Percentiles rank a stretch among this genome's conserved stretches.
These are phyloP conservation scores for Mycena amicta DNA, from an alignment of 768 basidiomycete genomes.

Conservation along the genomic window DNA sequence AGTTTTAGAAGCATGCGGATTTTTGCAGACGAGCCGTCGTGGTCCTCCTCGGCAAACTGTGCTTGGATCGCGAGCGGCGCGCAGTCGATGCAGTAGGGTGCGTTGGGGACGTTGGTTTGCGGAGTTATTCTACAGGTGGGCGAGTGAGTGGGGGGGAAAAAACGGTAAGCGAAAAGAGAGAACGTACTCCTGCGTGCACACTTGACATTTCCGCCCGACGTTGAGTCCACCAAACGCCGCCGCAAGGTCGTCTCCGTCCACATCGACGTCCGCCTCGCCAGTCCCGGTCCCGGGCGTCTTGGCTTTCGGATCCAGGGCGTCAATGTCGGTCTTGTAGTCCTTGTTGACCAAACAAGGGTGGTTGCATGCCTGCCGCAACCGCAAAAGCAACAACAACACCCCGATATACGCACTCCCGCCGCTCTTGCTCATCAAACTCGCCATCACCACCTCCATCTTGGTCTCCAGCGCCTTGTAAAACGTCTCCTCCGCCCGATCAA, in stretches of 20 bases:
- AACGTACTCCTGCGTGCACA: slow-evolving; percentile 72
- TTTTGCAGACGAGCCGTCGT: slow-evolving; percentile 82
- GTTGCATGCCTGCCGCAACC: slow-evolving; percentile 92
- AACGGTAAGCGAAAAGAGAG: background rate
- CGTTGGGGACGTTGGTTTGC: slow-evolving; percentile 39
- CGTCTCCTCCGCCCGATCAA: slow-evolving; percentile 71
- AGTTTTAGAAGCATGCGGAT: slow-evolving; percentile 81
- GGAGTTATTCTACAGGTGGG: slow-evolving; percentile 38
- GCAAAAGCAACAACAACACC: slow-evolving; percentile 70
- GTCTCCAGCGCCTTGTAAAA: slow-evolving; percentile 79
- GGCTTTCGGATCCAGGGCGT: slow-evolving; percentile 71
- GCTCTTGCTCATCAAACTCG: slow-evolving; percentile 61
- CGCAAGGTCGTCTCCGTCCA: slow-evolving; percentile 74
- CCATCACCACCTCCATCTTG: slow-evolving; percentile 66
- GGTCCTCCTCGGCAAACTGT: slow-evolving; percentile 41
- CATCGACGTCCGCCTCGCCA: slow-evolving; percentile 56
- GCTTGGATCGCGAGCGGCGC: slow-evolving; percentile 52
- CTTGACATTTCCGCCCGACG: slow-evolving; percentile 70
- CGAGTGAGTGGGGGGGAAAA: background rate
- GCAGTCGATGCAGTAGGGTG: slow-evolving; percentile 64
- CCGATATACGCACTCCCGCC: slow-evolving; percentile 66
- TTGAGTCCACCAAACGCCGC: slow-evolving; percentile 71
- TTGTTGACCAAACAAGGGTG: slow-evolving; percentile 84
- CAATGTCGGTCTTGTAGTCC: slow-evolving; percentile 71
- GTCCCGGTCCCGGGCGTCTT: slow-evolving; percentile 37